Evolutionary conservation across 1,284 basidiomycete genomes (phyloP).

Genomic region (Microbotryum violaceum): DNA sequence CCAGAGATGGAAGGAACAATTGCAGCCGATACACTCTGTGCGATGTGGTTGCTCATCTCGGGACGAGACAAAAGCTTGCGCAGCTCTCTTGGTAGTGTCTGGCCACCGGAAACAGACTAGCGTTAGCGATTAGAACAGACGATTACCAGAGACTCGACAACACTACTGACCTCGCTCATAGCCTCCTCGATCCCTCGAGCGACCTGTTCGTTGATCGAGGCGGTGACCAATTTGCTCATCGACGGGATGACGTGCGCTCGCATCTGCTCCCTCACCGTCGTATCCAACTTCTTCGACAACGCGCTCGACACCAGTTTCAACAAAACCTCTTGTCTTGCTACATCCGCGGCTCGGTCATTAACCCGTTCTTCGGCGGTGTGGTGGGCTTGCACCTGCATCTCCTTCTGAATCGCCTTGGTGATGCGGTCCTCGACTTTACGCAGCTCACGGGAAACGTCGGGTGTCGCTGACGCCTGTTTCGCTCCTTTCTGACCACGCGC

Average conservation of each 20-base stretch:
- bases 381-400: conserved; percentile 50
- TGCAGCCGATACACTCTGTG: conserved; percentile 34
- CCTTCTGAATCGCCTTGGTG: conserved; percentile 8
- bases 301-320: conserved; percentile 67
- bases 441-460: background rate
- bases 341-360: conserved; percentile 65
- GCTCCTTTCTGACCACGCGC: too few relatives aligned
- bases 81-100: conserved; percentile 66
- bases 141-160: background rate
- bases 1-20: conserved; percentile 5
- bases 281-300: conserved; percentile 71
- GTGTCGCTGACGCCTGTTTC: conserved; percentile 1
- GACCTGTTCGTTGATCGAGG: conserved; percentile 64
- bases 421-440: conserved; percentile 14
- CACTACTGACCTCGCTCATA: conserved; percentile 57
- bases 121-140: background rate
- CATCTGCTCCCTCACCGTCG: conserved; percentile 70
- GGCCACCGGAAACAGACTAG: background rate
- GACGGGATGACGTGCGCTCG: conserved; percentile 69
- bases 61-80: conserved; percentile 66
- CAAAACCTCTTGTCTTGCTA: conserved; percentile 72
- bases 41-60: conserved; percentile 63
- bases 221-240: conserved; percentile 64
- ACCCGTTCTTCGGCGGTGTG: conserved; percentile 67
- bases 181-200: conserved; percentile 60